These are phyloP conservation scores for Quercus berberidifolia DNA, from an alignment of 306 rosid genomes.

Conservation along the genomic window DNA sequence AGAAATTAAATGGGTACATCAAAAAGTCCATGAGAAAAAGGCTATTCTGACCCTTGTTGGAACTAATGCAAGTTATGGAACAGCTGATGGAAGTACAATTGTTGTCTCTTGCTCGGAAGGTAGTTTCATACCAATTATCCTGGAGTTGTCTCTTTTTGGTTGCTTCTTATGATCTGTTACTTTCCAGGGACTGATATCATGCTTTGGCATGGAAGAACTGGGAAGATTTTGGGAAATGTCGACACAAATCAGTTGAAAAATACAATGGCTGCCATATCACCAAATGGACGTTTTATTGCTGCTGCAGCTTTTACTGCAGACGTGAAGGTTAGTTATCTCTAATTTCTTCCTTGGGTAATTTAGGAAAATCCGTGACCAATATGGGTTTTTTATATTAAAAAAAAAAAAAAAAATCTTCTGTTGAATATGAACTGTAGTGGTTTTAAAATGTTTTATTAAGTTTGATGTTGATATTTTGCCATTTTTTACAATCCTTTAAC, in stretches of 20 bases:
- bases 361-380: background rate
- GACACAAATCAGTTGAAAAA: slow-evolving; percentile 97
- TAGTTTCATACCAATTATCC: slow-evolving; percentile 25
- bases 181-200: slow-evolving; percentile 80
- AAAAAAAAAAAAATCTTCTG: background rate
- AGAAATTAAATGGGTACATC: slow-evolving; percentile 85
- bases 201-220: slow-evolving; percentile 95
- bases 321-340: slow-evolving; percentile 62
- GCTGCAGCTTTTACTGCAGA: slow-evolving; percentile 99
- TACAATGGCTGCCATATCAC: slow-evolving; percentile 89
- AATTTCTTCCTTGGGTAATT: background rate
- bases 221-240: slow-evolving; percentile 80
- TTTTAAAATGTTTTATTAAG: background rate
- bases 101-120: slow-evolving; percentile 98
- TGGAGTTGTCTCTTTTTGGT: slow-evolving; percentile 19
- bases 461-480: background rate
- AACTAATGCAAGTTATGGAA: slow-evolving; percentile 77
- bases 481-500: background rate
- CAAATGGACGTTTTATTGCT: slow-evolving; percentile 97
- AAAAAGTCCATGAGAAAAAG: slow-evolving; percentile 76
- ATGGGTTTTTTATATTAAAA: background rate
- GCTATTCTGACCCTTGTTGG: slow-evolving; percentile 74
- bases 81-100: slow-evolving; percentile 89
- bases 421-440: background rate
- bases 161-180: slow-evolving; percentile 17